A percentile compares a stretch with the other conserved stretches of the same genome.
Evolutionary conservation across 495 filamentous ascomycete species (phyloP).

Genomic region (Aspergillus cavernicola): DNA sequence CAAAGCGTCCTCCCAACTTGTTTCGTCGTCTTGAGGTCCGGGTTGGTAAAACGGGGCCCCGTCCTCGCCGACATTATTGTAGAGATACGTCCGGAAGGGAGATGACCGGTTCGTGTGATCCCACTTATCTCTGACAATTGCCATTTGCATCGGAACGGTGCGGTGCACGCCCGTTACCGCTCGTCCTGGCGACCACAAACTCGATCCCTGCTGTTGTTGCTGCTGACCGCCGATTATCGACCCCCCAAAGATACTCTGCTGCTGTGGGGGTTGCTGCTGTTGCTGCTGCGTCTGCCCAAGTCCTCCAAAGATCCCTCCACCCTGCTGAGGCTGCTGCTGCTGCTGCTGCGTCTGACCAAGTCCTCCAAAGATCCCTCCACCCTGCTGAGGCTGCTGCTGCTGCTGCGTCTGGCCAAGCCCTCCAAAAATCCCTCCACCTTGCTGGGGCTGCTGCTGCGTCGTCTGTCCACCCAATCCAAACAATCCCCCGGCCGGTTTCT

Average conservation of each 20-base stretch:
- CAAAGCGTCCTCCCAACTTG: constrained; percentile 91
- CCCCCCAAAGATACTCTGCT: constrained; percentile 30
- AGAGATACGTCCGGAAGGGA: constrained; percentile 86
- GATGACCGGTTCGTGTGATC: constrained; percentile 64
- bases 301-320: constrained; percentile 20
- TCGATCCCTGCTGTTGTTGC: constrained; percentile 34
- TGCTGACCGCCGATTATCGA: constrained; percentile 35
- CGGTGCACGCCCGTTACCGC: constrained; percentile 61
- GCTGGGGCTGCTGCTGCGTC: neutral
- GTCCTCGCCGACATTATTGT: constrained; percentile 82
- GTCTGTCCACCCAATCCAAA: constrained; percentile 19
- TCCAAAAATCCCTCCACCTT: neutral
- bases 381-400: constrained; percentile 35
- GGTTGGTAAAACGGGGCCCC: constrained; percentile 80
- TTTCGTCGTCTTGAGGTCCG: constrained; percentile 67
- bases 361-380: constrained; percentile 31
- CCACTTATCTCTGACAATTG: constrained; percentile 79
- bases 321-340: constrained; percentile 30
- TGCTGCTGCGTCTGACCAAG: constrained; percentile 32
- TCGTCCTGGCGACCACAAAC: constrained; percentile 47
- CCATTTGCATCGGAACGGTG: constrained; percentile 79
- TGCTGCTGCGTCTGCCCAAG: constrained; percentile 41
- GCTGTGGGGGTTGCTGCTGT: constrained; percentile 37
- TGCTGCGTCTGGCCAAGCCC: constrained; percentile 29
- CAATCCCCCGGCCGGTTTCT: constrained; percentile 37